Percentiles rank a stretch among this genome's conserved stretches.
Conservation (phyloP, 2,329 filamentous ascomycete species). For the Orbilia brochopaga region DNA sequence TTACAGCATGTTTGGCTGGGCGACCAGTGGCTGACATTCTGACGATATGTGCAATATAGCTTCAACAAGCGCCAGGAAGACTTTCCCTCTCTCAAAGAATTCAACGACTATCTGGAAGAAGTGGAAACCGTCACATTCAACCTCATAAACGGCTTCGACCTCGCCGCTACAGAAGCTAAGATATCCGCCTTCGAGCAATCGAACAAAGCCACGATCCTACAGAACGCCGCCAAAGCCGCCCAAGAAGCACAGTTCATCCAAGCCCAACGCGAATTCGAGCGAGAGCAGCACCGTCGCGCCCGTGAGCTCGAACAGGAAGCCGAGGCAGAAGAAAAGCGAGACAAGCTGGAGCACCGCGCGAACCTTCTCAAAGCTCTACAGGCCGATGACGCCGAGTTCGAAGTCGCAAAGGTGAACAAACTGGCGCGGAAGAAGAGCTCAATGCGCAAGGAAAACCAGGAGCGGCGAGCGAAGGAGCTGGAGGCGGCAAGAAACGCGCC, state of each 20-base stretch:
- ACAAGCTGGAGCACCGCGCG: constrained; percentile 68
- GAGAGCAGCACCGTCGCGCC: constrained; percentile 68
- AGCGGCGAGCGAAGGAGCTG: constrained; percentile 47
- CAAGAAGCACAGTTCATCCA: constrained; percentile 65
- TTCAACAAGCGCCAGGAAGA: constrained; percentile 92
- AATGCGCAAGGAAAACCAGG: constrained; percentile 52
- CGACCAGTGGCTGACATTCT: constrained; percentile 7
- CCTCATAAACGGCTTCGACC: constrained; percentile 74
- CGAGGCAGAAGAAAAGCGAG: constrained; percentile 68
- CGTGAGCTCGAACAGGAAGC: constrained; percentile 56
- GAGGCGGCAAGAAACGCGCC: constrained; percentile 52
- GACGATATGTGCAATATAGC: constrained; percentile 60
- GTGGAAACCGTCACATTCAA: constrained; percentile 91
- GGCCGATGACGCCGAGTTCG: constrained; percentile 67
- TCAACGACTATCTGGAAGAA: constrained; percentile 92
- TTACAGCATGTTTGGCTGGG: background rate
- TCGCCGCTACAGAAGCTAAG: constrained; percentile 64
- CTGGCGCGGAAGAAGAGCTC: constrained; percentile 54
- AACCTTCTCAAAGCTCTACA: constrained; percentile 75
- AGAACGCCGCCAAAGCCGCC: constrained; percentile 64
- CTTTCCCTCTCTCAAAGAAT: constrained; percentile 81
- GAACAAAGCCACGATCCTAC: constrained; percentile 72
- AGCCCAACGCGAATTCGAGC: constrained; percentile 66
- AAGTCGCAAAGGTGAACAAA: constrained; percentile 51
- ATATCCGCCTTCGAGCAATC: constrained; percentile 71